Evolutionary conservation across 2,329 filamentous ascomycete genomes (phyloP).

Genomic region (Aureobasidium musti): DNA sequence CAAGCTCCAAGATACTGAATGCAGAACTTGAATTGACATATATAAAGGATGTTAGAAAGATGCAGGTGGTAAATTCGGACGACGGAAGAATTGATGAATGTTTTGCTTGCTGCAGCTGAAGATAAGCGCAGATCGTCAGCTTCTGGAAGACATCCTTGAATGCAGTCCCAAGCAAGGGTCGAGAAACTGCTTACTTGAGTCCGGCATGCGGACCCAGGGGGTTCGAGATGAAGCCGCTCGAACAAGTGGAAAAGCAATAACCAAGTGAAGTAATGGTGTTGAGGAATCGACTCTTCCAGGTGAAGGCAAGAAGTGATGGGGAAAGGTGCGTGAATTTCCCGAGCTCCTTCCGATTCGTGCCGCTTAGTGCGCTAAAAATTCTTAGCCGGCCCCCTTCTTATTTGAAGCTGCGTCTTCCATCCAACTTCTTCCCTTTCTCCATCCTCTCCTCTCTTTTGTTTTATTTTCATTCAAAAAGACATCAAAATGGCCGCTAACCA

Average conservation of each 20-base stretch:
- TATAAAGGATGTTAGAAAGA: neutral
- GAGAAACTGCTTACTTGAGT: neutral
- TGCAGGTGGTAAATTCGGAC: neutral
- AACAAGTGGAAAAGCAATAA: neutral
- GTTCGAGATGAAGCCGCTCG: neutral
- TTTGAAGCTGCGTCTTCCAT: constrained; percentile 23
- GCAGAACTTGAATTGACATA: neutral
- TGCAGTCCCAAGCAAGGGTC: neutral
- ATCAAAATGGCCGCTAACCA: constrained; percentile 48
- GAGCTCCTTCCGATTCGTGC: constrained; percentile 26
- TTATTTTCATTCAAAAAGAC: constrained; percentile 37
- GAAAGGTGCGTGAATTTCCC: constrained; percentile 26
- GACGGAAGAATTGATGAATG: neutral
- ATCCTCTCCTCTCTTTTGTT: constrained; percentile 38
- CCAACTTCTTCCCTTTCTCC: constrained; percentile 30
- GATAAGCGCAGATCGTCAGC: constrained; percentile 24
- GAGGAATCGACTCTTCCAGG: constrained; percentile 27
- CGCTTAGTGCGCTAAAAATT: constrained; percentile 28
- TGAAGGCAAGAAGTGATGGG: constrained; percentile 26
- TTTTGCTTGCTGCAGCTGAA: constrained; percentile 13
- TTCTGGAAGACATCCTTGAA: neutral
- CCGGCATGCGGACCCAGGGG: neutral
- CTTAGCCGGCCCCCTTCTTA: constrained; percentile 27
- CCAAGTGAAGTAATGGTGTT: constrained; percentile 4
- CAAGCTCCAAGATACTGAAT: neutral